phyloP scores from a whole-genome alignment of 1,284 basidiomycete genomes.

The Puccinia polysora region DNA sequence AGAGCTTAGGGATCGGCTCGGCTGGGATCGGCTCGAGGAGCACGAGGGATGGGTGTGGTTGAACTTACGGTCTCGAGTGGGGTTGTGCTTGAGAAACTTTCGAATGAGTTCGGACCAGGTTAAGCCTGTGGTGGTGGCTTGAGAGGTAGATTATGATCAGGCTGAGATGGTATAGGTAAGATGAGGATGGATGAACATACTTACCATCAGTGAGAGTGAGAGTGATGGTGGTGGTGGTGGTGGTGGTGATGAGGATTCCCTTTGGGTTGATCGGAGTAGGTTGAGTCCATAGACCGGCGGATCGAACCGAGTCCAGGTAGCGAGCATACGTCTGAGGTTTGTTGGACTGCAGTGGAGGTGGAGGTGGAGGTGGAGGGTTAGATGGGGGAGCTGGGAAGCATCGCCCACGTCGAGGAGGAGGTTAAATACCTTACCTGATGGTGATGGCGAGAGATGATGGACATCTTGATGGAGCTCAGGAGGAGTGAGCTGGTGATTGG shows the following conservation, averaged over 20 bases:
- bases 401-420: too few species aligned
- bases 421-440: conserved; percentile 28
- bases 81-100: conserved; percentile 53
- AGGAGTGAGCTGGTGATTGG: too few species aligned
- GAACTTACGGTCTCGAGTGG: conserved; percentile 43
- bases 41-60: not conserved
- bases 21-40: not conserved
- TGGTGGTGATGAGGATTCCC: conserved; percentile 7
- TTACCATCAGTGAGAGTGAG: not conserved
- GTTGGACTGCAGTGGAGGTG: conserved; percentile 3
- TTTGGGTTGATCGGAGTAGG: conserved; percentile 26
- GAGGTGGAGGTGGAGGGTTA: not conserved
- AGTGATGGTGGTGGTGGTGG: not conserved
- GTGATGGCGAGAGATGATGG: conserved; percentile 25
- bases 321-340: conserved; percentile 37
- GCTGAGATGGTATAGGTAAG: not conserved
- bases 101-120: conserved; percentile 52
- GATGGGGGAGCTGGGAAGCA: not conserved
- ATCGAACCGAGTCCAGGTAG: conserved; percentile 30
- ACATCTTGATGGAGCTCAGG: too few species aligned
- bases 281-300: conserved; percentile 22
- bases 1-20: not conserved
- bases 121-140: conserved; percentile 7
- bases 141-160: not conserved
- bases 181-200: not conserved